Evolutionary conservation across 371 early-diverging fungal species (phyloP).

Genomic region (Batkoa obscura): DNA sequence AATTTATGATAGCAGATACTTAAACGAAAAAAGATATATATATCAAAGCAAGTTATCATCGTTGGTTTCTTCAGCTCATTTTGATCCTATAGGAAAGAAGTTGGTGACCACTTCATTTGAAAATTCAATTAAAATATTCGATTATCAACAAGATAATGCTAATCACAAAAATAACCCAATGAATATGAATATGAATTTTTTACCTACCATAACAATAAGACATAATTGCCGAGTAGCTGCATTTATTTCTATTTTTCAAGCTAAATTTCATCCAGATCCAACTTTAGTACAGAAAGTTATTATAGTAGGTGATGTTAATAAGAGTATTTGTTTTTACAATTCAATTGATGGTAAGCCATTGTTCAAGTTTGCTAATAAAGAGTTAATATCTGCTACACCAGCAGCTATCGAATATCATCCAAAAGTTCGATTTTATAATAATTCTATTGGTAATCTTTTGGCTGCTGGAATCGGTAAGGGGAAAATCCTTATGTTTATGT

Average conservation of each 20-base stretch:
- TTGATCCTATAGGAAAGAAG: slow-evolving; percentile 39
- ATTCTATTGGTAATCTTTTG: no score
- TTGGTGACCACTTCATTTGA: slow-evolving; percentile 18
- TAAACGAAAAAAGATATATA: no score
- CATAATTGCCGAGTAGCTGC: slow-evolving; percentile 10
- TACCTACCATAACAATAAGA: not conserved
- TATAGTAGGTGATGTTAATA: slow-evolving; percentile 44
- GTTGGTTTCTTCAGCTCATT: slow-evolving; percentile 41
- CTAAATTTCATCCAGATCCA: slow-evolving; percentile 37
- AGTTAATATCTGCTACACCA: slow-evolving; percentile 6
- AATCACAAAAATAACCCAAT: not conserved
- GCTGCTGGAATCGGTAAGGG: no score
- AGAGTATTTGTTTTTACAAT: slow-evolving; percentile 34
- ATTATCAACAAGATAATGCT: not conserved
- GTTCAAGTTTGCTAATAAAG: slow-evolving; percentile 1
- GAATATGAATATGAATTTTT: no score
- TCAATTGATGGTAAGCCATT: slow-evolving; percentile 1
- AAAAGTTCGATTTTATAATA: not conserved
- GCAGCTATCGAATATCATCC: not conserved
- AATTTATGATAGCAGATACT: slow-evolving; percentile 48
- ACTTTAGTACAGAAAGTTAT: slow-evolving; percentile 26
- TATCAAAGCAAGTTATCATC: slow-evolving; percentile 11
- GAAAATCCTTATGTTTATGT: no score
- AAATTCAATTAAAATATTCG: slow-evolving; percentile 10
- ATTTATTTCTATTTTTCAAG: slow-evolving; percentile 53